A percentile compares a stretch with the other conserved stretches of the same genome.
Evolutionary conservation across 139 green algal genomes (phyloP).

Genomic region (Edaphochlamys debaryana): DNA sequence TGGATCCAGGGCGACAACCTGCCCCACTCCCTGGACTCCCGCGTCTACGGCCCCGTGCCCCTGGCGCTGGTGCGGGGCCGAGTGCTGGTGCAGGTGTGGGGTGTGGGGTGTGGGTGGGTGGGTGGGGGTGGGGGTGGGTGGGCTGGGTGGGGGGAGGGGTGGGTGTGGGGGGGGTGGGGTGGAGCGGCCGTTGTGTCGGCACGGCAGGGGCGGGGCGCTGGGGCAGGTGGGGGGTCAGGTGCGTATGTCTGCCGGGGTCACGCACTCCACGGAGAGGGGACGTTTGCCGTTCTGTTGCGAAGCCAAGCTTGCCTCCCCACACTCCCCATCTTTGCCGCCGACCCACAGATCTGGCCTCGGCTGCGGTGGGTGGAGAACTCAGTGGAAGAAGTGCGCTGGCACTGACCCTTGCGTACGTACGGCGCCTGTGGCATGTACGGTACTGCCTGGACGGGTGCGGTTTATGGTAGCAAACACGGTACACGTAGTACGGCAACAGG

Average conservation of each 20-base stretch:
- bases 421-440: too few species aligned
- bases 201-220: not conserved
- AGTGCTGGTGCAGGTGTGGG: conserved; percentile 52
- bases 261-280: too few species aligned
- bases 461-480: too few species aligned
- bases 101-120: not conserved
- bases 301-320: not conserved
- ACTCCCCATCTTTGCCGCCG: too few species aligned
- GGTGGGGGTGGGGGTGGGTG: not conserved
- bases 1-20: conserved; percentile 73
- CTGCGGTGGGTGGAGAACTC: conserved; percentile 21
- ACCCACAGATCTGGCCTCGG: conserved; percentile 2
- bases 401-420: too few species aligned
- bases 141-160: not conserved
- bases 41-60: conserved; percentile 70
- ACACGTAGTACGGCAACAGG: too few species aligned
- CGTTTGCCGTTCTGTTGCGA: not conserved
- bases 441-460: too few species aligned
- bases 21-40: conserved; percentile 60
- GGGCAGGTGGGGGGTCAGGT: not conserved
- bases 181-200: not conserved
- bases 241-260: not conserved
- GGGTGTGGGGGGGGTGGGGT: too few species aligned
- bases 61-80: conserved; percentile 55
- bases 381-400: not conserved